Base-by-base conservation (phyloP, 2,329 filamentous ascomycete species). In the Diaporthe helianthi region DNA sequence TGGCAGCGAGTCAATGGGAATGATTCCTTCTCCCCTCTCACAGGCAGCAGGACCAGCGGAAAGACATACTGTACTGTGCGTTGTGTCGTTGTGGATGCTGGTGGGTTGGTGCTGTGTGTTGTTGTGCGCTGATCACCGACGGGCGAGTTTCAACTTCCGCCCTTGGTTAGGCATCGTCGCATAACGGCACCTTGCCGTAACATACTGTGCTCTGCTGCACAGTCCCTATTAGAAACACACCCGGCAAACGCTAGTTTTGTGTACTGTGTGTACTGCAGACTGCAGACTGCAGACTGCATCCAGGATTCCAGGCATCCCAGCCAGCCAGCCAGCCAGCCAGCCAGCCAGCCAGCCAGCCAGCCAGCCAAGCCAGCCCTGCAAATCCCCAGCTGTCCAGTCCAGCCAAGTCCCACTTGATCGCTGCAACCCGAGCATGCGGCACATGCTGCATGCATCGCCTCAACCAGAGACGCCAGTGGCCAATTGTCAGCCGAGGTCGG, bases 141-240 rank as follows among this genome's bases (percentile, higher is more conserved):
- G 52, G 63, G 44, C 41, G 46, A 69, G 69, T 71, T 71, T 71
- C 69, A 71, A 71, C 36, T 53, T 65, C 33, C 36, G 46, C 46
- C 36, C 65, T 67, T 58, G 65, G 52, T 41, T 67, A 47, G 53
- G 64, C 53, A 38, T 58, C 53, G 49, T 55, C 53, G 54, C 65
- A 58, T 31, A 15, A 46, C 31, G 53, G 58, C 33, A 63, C 58
- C 29, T 36, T 10, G 44, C 19, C n/a, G 58, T 36, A n/a, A 24
- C 58, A n/a, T 49, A 36, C 58, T 36, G 58, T 49, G 15, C 41
- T 41, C 33, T 41, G 13, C 55, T 15, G 55, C 41, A 61, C 58
- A 36, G 58, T 63, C 19, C 19, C 49, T 36, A 10, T 36, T 17
- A 41, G 36, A 44, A 5, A 38, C 41, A 44, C 41, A 13, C 38